These are phyloP conservation scores for Vairimorpha necatrix DNA, from an alignment of 371 early-diverging fungal species.

Conservation along the genomic window DNA sequence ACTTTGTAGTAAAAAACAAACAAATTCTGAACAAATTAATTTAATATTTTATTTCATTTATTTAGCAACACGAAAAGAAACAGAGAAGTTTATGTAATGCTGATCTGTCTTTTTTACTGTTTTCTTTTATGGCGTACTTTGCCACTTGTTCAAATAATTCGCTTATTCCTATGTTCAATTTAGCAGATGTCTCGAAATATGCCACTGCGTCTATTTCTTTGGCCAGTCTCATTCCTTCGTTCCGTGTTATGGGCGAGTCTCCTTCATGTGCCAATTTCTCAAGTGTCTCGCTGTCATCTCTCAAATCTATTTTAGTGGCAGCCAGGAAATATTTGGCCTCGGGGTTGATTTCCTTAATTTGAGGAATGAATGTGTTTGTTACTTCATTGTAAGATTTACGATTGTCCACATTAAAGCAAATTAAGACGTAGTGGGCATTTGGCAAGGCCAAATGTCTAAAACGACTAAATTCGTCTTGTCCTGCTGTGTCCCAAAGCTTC, in stretches of 20 bases:
- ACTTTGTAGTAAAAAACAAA: too few species aligned
- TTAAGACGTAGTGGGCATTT: constrained; percentile 54
- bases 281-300: constrained; percentile 1
- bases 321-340: constrained; percentile 36
- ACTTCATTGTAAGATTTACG: constrained; percentile 51
- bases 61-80: neutral
- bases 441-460: constrained; percentile 55
- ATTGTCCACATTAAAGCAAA: constrained; percentile 52
- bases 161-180: constrained; percentile 85
- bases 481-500: constrained; percentile 63
- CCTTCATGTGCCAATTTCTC: constrained; percentile 16
- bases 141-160: constrained; percentile 70
- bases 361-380: constrained; percentile 32
- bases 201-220: constrained; percentile 80
- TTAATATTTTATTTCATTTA: neutral
- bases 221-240: constrained; percentile 67
- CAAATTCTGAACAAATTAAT: too few species aligned
- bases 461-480: constrained; percentile 63
- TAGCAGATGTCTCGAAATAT: constrained; percentile 90
- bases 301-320: constrained; percentile 43
- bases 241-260: constrained; percentile 24
- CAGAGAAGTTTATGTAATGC: neutral
- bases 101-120: constrained; percentile 32
- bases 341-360: constrained; percentile 10
- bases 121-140: constrained; percentile 41